Evolutionary conservation across 352 stramenopile genomes (phyloP), one percentile per base, ranked within the genome.

Genomic region (Pythium scleroteichum): DNA sequence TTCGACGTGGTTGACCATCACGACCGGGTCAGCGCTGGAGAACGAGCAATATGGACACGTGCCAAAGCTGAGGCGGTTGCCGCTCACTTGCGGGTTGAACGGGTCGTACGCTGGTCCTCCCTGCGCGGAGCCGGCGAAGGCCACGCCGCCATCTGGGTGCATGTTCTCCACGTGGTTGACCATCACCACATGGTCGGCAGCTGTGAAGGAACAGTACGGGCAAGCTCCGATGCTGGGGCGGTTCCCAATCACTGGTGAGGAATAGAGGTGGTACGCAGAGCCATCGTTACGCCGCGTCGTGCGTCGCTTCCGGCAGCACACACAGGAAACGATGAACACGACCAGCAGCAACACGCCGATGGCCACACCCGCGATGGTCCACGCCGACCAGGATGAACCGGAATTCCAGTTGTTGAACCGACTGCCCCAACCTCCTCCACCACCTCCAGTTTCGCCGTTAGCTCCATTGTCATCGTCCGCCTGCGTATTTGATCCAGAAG

Each of bases 1-100:
- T 64, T 92, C 77, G 20, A 90, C 80, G 59, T 93, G 83, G 52
- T 77, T 71, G 19, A 93, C 81, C 68, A 93, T 81, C 42, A 66
- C 44, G 2, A 89, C 79, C 8, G 81, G 44, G 45, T 90, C 78
- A 14, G 54, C 26, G 3, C 48, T 77, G 12, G 58, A 38, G 56
- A 88, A 93, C 16, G 63, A 60, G 32, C 83, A 93, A 65, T 84
- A 88, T 14, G 83, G 83, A 66, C 83, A 93, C 7, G 32, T 63
- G 27, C 64, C 49, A 8, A 69, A 23, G 1, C 52, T 44, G 19
- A 58, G 20, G 19, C 45, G 41, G 14, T 53, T 22, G 46, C 19
- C 45, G 20, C 35, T 16, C 8, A 22, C 41, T 12, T 42, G 62
- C 17, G 51, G 59, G 2, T 20, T 16, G 51, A 61, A 50, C 16